Conservation (phyloP, 768 basidiomycete species). For the Mycena sanguinolenta region DNA sequence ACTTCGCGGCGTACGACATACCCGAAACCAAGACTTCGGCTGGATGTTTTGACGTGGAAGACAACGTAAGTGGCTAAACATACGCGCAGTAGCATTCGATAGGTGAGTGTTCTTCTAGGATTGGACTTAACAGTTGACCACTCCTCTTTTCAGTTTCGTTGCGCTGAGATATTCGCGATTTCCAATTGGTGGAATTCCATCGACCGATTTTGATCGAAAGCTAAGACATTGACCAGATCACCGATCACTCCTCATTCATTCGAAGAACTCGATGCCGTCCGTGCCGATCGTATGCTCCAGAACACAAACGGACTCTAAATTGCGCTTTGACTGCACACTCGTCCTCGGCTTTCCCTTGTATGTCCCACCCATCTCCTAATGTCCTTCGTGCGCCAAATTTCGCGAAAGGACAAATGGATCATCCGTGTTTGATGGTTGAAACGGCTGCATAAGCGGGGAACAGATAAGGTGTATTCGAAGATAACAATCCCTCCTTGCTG, state of each 20-base stretch:
- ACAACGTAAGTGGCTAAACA: background rate
- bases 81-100: too few species aligned
- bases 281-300: background rate
- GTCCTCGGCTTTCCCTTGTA: background rate
- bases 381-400: background rate
- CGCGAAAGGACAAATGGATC: conserved; percentile 9
- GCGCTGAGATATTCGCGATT: too few species aligned
- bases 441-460: conserved; percentile 16
- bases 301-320: conserved; percentile 1
- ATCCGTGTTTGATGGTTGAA: conserved; percentile 26
- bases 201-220: background rate
- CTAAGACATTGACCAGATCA: background rate
- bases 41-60: background rate
- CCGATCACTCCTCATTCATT: background rate
- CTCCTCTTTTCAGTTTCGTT: too few species aligned
- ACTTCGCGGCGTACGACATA: background rate
- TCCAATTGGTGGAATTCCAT: background rate
- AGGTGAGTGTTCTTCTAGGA: too few species aligned
- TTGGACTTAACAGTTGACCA: too few species aligned
- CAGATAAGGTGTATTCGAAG: conserved; percentile 32
- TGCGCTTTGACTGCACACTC: conserved; percentile 16
- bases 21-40: too few species aligned
- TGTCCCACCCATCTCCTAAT: background rate
- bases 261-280: conserved; percentile 11
- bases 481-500: conserved; percentile 20